Percentiles rank a stretch among this genome's conserved stretches.
Evolutionary conservation across 78 protist genomes (phyloP).

Genomic region (Chrysochromulina parva): DNA sequence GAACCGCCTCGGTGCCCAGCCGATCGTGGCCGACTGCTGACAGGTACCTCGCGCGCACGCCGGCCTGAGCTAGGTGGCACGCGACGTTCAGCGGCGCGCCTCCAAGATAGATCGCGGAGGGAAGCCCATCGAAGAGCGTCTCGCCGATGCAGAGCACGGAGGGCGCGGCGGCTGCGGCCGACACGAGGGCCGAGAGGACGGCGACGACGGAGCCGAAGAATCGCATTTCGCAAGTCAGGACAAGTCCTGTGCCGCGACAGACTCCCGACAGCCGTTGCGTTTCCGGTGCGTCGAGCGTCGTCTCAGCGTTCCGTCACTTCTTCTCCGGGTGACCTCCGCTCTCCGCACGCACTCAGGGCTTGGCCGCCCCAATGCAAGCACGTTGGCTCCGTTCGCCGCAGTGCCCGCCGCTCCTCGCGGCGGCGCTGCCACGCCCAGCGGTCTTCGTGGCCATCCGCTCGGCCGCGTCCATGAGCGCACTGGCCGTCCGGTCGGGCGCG

Average conservation of each 20-base stretch:
- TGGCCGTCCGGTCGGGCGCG: no score
- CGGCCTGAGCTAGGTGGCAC: not conserved
- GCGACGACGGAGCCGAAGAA: not conserved
- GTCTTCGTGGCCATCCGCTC: no score
- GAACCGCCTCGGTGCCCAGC: not conserved
- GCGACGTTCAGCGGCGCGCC: slow-evolving; percentile 16
- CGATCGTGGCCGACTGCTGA: not conserved
- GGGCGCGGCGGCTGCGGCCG: not conserved
- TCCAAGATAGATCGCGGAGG: not conserved
- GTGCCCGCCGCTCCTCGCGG: no score
- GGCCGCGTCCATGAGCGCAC: no score
- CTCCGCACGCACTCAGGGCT: no score
- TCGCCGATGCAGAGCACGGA: not conserved
- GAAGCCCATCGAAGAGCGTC: not conserved
- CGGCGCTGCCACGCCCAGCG: no score
- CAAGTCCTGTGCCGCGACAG: slow-evolving; percentile 72
- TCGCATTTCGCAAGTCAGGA: slow-evolving; percentile 45
- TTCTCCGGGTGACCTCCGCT: no score
- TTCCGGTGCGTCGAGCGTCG: no score
- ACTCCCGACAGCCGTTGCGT: slow-evolving; percentile 59
- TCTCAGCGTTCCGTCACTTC: no score
- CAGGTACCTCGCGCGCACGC: not conserved
- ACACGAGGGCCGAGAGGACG: not conserved
- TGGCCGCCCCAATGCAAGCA: no score
- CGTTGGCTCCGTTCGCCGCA: no score